These are phyloP conservation scores for Aspergillus novofumigatus DNA, from an alignment of 2,329 filamentous ascomycete species.

Conservation along the genomic window DNA sequence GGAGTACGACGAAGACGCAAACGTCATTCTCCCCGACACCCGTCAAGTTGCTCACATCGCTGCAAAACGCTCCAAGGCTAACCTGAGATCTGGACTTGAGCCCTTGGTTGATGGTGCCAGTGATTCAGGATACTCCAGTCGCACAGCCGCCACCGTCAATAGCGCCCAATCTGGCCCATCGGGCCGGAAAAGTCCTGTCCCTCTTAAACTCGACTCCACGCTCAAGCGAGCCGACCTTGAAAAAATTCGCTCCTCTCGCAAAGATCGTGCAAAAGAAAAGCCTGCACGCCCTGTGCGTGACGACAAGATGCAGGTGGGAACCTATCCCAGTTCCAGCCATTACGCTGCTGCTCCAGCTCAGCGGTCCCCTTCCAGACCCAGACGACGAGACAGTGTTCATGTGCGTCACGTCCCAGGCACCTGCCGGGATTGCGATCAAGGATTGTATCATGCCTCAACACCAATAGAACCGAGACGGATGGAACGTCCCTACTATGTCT, in stretches of 20 bases:
- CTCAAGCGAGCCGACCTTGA: conserved; percentile 26
- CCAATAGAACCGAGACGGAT: conserved; percentile 29
- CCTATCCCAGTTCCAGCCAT: conserved; percentile 28
- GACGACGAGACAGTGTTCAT: conserved; percentile 29
- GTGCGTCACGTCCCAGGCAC: conserved; percentile 27
- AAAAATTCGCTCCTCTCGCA: conserved; percentile 27
- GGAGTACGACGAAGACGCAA: conserved; percentile 45
- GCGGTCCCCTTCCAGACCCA: conserved; percentile 32
- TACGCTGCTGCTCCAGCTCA: conserved; percentile 23
- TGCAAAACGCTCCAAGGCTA: conserved; percentile 45
- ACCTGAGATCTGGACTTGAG: conserved; percentile 32
- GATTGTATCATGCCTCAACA: conserved; percentile 30
- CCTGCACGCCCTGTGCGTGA: conserved; percentile 24
- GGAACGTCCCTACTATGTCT: conserved; percentile 30
- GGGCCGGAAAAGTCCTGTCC: conserved; percentile 35
- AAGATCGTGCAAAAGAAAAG: conserved; percentile 30
- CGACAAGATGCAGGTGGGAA: conserved; percentile 34
- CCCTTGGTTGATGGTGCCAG: conserved; percentile 48
- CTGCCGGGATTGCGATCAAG: conserved; percentile 35
- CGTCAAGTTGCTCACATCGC: conserved; percentile 49
- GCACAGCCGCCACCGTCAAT: conserved; percentile 51
- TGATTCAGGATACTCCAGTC: conserved; percentile 61
- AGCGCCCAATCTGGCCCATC: conserved; percentile 49
- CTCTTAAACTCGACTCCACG: conserved; percentile 36
- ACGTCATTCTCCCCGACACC: conserved; percentile 44